Conservation (phyloP, 164 flowering plant genomes). For the Vitis amurensis region DNA sequence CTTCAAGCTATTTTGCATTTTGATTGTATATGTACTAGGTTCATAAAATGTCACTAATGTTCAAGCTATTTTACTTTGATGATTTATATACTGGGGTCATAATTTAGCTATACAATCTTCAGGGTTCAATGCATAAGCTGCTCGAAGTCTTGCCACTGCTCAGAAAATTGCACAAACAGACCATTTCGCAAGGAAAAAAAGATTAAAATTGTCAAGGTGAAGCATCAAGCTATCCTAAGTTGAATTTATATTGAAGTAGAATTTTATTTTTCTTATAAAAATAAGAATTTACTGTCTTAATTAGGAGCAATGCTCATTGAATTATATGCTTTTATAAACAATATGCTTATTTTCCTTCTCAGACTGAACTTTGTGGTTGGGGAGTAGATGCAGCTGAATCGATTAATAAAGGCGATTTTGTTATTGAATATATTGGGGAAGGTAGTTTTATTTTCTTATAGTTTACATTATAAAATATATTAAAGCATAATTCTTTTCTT, state of each 20-base stretch:
- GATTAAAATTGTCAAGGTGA: slow-evolving; percentile 76
- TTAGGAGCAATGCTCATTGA: too few relatives aligned
- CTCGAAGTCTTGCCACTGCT: slow-evolving; percentile 82
- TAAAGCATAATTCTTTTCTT: background rate
- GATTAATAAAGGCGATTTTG: slow-evolving; percentile 72
- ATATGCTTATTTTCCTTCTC: slow-evolving; percentile 18
- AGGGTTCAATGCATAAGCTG: slow-evolving; percentile 97
- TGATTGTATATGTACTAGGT: too few relatives aligned
- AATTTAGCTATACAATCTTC: slow-evolving; percentile 8
- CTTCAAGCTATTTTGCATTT: too few relatives aligned
- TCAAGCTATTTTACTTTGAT: background rate
- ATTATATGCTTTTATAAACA: background rate
- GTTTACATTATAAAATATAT: background rate
- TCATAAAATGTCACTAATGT: background rate
- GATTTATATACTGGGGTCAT: background rate
- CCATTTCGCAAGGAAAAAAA: slow-evolving; percentile 92
- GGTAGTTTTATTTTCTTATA: slow-evolving; percentile 41
- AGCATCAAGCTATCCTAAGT: background rate
- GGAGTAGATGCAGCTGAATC: slow-evolving; percentile 90
- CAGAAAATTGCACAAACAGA: slow-evolving; percentile 74
- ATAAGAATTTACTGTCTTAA: background rate
- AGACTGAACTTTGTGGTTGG: slow-evolving; percentile 97
- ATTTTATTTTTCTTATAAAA: background rate
- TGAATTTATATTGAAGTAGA: background rate
- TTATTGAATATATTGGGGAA: slow-evolving; percentile 95